Evolutionary conservation across 169 alveolate species (phyloP).

Genomic region (Cryptosporidium felis): DNA sequence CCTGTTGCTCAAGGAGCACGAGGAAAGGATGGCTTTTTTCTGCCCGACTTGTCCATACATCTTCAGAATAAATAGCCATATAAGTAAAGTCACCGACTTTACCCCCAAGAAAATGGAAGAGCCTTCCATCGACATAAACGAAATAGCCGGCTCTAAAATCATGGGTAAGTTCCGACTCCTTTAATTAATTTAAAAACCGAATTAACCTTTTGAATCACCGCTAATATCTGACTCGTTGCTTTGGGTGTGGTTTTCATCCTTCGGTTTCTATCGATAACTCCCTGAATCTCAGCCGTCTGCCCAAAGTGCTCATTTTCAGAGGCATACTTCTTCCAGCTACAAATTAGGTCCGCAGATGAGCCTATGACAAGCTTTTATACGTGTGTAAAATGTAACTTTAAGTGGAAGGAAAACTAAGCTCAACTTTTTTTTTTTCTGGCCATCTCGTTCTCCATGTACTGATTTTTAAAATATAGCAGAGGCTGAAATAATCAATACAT

Average conservation of each 20-base stretch:
- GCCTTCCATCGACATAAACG: slow-evolving; percentile 48
- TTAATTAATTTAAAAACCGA: not conserved
- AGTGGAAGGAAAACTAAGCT: slow-evolving; percentile 84
- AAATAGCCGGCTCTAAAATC: slow-evolving; percentile 45
- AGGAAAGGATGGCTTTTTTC: slow-evolving; percentile 74
- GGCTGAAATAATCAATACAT: slow-evolving; percentile 72
- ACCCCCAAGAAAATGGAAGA: slow-evolving; percentile 70
- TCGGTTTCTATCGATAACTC: too few species aligned
- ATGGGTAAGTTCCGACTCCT: not conserved
- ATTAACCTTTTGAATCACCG: not conserved
- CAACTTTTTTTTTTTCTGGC: too few species aligned
- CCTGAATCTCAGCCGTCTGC: slow-evolving; percentile 79
- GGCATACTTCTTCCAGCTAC: slow-evolving; percentile 85
- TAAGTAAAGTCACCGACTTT: slow-evolving; percentile 70
- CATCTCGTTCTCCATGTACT: not conserved
- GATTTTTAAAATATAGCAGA: slow-evolving; percentile 11
- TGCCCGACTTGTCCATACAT: slow-evolving; percentile 89
- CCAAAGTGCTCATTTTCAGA: slow-evolving; percentile 81
- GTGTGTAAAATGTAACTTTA: slow-evolving; percentile 80
- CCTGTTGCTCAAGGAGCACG: slow-evolving; percentile 58
- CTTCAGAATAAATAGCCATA: slow-evolving; percentile 72
- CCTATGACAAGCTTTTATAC: slow-evolving; percentile 87
- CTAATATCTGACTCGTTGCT: not conserved
- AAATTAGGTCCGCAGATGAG: slow-evolving; percentile 90
- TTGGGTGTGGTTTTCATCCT: too few species aligned